Percentiles rank a stretch among this genome's conserved stretches.
Evolutionary conservation across 1,284 basidiomycete genomes (phyloP).

Genomic region (Microstroma glucosiphilum): DNA sequence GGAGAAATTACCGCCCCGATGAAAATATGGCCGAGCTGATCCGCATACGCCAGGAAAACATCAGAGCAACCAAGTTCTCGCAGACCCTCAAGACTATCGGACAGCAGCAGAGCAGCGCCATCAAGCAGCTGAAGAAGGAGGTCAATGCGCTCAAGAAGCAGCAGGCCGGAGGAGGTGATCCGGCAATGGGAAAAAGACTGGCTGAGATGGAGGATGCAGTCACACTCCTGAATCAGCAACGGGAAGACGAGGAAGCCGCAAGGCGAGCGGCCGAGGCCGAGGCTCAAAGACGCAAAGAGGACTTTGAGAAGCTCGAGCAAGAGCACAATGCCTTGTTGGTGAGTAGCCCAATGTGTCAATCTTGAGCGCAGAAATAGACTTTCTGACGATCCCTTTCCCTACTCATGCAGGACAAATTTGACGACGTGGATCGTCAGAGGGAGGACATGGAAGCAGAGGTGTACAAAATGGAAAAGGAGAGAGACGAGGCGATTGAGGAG

Average conservation of each 20-base stretch:
- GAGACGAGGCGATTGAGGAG: conserved; percentile 1
- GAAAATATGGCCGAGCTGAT: conserved; percentile 41
- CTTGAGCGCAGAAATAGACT: too few species aligned
- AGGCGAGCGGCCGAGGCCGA: background rate
- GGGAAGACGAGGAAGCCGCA: background rate
- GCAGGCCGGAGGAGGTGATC: conserved; percentile 19
- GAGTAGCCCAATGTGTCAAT: too few species aligned
- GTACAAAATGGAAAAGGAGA: conserved; percentile 1
- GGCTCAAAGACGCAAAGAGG: background rate
- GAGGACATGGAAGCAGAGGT: background rate
- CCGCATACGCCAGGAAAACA: conserved; percentile 32
- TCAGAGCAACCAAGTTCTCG: too few species aligned
- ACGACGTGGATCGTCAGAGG: background rate
- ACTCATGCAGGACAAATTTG: background rate
- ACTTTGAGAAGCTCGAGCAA: too few species aligned
- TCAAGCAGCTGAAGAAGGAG: conserved; percentile 42
- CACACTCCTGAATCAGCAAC: background rate
- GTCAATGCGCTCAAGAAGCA: conserved; percentile 40
- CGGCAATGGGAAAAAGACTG: background rate
- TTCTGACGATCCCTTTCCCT: too few species aligned
- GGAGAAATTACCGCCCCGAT: conserved; percentile 39
- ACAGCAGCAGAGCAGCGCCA: conserved; percentile 17
- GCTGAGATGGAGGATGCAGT: conserved; percentile 4
- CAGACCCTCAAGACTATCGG: background rate
- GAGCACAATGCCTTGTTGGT: too few species aligned